A percentile compares a stretch with the other conserved stretches of the same genome.
phyloP scores from a whole-genome alignment of 1,284 basidiomycete species.

The Grifola frondosa region DNA sequence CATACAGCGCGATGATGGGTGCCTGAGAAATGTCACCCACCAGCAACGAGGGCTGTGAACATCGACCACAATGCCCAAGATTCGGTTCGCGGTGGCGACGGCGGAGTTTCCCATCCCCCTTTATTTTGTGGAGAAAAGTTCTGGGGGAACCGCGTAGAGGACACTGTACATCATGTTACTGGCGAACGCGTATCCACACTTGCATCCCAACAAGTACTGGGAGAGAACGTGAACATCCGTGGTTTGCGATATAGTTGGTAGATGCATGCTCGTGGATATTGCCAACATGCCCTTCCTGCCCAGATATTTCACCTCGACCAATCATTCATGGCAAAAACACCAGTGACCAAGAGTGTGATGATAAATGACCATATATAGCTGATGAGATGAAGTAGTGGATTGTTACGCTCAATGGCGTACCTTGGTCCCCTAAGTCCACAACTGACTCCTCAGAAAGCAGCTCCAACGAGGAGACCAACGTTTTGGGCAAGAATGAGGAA shows the following conservation, averaged over 20 bases:
- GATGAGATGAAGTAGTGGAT: background rate
- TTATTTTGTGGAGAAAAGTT: slow-evolving; percentile 69
- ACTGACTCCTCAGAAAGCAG: slow-evolving; percentile 60
- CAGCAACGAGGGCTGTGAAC: background rate
- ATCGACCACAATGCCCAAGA: slow-evolving; percentile 63
- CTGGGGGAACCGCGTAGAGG: slow-evolving; percentile 62
- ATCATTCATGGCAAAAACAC: slow-evolving; percentile 63
- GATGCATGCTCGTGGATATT: slow-evolving; percentile 48
- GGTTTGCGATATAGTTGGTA: background rate
- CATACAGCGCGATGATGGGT: slow-evolving; percentile 64
- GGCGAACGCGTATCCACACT: slow-evolving; percentile 63
- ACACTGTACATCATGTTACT: slow-evolving; percentile 75
- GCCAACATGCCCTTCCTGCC: slow-evolving; percentile 64
- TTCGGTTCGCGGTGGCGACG: slow-evolving; percentile 54
- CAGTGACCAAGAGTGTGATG: slow-evolving; percentile 67
- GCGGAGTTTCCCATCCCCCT: slow-evolving; percentile 73
- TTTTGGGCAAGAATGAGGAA: slow-evolving; percentile 57
- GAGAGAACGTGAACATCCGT: slow-evolving; percentile 27
- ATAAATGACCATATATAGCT: slow-evolving; percentile 65
- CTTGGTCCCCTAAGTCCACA: slow-evolving; percentile 62
- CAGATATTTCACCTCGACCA: slow-evolving; percentile 53
- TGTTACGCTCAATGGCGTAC: too few relatives aligned
- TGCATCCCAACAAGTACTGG: slow-evolving; percentile 66
- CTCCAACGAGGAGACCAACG: slow-evolving; percentile 64
- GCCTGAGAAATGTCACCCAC: slow-evolving; percentile 39